These are phyloP conservation scores for Gnomoniopsis smithogilvyi DNA, from an alignment of 2,329 filamentous ascomycete genomes.

Conservation along the genomic window DNA sequence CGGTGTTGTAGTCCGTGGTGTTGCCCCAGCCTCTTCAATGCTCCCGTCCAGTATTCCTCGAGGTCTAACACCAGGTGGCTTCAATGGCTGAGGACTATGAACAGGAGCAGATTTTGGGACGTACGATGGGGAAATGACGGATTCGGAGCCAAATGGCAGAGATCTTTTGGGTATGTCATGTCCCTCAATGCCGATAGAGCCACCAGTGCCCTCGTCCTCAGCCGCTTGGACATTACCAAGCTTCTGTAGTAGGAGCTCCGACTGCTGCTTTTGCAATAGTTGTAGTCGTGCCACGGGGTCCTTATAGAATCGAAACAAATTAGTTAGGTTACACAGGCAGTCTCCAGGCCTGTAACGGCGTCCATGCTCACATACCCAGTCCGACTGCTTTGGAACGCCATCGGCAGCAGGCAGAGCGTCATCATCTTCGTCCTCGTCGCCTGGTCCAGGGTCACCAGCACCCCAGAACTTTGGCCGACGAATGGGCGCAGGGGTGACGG, in stretches of 20 bases:
- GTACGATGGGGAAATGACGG: constrained; percentile 41
- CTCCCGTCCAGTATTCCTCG: constrained; percentile 22
- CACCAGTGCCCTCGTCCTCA: constrained; percentile 14
- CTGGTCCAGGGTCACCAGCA: constrained; percentile 35
- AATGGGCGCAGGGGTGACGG: constrained; percentile 84
- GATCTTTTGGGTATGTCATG: constrained; percentile 44
- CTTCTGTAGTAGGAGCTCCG: constrained; percentile 55
- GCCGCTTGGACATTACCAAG: constrained; percentile 35
- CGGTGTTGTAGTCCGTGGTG: constrained; percentile 2
- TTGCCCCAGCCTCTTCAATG: constrained; percentile 18
- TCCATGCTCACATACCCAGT: constrained; percentile 84
- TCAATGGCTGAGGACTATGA: constrained; percentile 34
- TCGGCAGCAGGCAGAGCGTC: constrained; percentile 69
- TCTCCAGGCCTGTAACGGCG: constrained; percentile 45
- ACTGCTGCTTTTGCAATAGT: constrained; percentile 65
- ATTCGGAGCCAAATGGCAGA: constrained; percentile 53
- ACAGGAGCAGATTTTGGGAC: constrained; percentile 35
- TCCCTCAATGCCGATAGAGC: not conserved
- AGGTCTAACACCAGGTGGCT: constrained; percentile 23
- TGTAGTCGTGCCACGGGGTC: constrained; percentile 69
- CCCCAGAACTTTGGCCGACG: constrained; percentile 67
- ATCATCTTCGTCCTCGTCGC: constrained; percentile 49
- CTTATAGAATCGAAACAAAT: constrained; percentile 51
- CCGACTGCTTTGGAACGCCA: constrained; percentile 80
- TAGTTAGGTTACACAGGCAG: constrained; percentile 55